phyloP scores from a whole-genome alignment of 2,329 filamentous ascomycete species.

The Diaporthe australafricana region DNA sequence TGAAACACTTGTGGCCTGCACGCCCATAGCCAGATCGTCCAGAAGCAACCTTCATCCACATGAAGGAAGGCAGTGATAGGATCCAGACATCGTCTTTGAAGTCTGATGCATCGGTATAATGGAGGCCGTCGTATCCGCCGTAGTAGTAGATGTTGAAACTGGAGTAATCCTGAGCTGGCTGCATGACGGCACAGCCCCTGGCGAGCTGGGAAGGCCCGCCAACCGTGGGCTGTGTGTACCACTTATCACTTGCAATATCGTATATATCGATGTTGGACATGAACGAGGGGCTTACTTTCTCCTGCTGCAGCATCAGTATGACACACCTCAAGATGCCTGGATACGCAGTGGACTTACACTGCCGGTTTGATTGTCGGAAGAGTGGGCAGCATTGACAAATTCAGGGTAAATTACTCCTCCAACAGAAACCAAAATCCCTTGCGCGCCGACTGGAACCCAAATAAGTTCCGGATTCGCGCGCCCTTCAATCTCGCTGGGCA shows the following conservation, averaged over 20 bases:
- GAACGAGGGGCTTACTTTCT: conserved; percentile 75
- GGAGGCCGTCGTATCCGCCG: conserved; percentile 75
- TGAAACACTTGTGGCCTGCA: conserved; percentile 80
- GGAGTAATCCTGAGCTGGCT: conserved; percentile 75
- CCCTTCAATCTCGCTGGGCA: conserved; percentile 61
- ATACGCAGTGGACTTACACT: conserved; percentile 51
- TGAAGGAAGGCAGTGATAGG: conserved; percentile 82
- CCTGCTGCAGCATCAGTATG: conserved; percentile 52
- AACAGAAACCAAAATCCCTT: conserved; percentile 82
- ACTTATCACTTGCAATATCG: conserved; percentile 75
- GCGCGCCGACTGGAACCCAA: conserved; percentile 81
- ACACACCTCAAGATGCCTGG: neutral
- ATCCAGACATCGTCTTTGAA: conserved; percentile 82
- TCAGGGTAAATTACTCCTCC: conserved; percentile 77
- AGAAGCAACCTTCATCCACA: conserved; percentile 71
- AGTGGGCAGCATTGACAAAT: conserved; percentile 48
- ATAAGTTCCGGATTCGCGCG: conserved; percentile 74
- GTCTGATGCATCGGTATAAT: conserved; percentile 42
- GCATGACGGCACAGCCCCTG: conserved; percentile 80
- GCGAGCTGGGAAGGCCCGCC: conserved; percentile 67
- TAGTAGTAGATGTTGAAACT: conserved; percentile 90
- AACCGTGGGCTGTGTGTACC: conserved; percentile 76
- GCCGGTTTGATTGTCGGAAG: conserved; percentile 48
- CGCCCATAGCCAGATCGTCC: conserved; percentile 66
- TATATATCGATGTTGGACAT: conserved; percentile 81